A percentile compares a stretch with the other conserved stretches of the same genome.
Conservation (phyloP, 805 yeast genomes). For the Candida silvatica region DNA sequence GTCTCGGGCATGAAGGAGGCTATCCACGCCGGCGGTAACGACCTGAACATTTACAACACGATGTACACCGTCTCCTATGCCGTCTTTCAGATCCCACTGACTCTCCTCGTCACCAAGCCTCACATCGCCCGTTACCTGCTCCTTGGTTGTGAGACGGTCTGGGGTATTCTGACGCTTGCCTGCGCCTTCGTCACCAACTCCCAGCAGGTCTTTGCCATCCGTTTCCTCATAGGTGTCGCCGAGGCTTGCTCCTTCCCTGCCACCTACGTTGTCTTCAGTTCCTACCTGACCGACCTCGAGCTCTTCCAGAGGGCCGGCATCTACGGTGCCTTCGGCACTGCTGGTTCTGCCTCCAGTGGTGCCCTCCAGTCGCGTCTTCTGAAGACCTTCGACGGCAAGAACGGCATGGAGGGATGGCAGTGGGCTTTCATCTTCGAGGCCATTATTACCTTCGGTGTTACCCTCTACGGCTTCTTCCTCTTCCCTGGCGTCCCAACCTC, state of each 20-base stretch:
- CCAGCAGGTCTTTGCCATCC: constrained; percentile 42
- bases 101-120: constrained; percentile 37
- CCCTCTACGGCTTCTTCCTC: constrained; percentile 46
- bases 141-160: constrained; percentile 46
- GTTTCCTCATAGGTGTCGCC: constrained; percentile 54
- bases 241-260: constrained; percentile 60
- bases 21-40: constrained; percentile 13
- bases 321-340: constrained; percentile 12
- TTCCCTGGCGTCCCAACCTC: constrained; percentile 44
- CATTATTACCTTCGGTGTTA: constrained; percentile 47
- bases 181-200: constrained; percentile 32
- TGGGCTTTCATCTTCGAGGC: constrained; percentile 70
- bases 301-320: constrained; percentile 11
- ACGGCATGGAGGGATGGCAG: constrained; percentile 58
- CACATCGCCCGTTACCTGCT: constrained; percentile 37
- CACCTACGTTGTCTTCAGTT: constrained; percentile 33
- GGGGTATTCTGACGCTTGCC: constrained; percentile 24
- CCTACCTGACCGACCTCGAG: constrained; percentile 16
- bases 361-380: constrained; percentile 53
- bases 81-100: constrained; percentile 55
- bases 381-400: constrained; percentile 35
- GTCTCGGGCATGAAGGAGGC: constrained; percentile 59
- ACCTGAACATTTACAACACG: constrained; percentile 18
- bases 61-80: constrained; percentile 39
- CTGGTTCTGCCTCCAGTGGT: constrained; percentile 53